A percentile compares a stretch with the other conserved stretches of the same genome.
Conservation (phyloP, 768 basidiomycete genomes). For the Boletellus ananas region DNA sequence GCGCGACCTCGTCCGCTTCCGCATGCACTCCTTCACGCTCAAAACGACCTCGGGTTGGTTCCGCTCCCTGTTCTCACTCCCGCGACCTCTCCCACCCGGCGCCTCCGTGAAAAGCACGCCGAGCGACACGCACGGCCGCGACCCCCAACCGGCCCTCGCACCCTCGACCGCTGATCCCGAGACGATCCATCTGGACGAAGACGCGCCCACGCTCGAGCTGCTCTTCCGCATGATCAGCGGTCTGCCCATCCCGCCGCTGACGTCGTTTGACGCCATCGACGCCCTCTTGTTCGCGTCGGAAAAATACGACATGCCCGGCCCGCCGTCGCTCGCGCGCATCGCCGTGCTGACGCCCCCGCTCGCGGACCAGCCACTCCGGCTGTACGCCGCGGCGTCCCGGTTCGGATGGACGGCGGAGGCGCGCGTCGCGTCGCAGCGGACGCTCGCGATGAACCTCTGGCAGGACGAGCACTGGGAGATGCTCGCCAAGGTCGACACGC, state of each 20-base stretch:
- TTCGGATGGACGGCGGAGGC: constrained; percentile 59
- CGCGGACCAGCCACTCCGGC: constrained; percentile 45
- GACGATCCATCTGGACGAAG: constrained; percentile 55
- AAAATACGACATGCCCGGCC: constrained; percentile 69
- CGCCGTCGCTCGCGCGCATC: constrained; percentile 55
- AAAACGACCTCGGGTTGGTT: constrained; percentile 59
- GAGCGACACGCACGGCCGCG: neutral
- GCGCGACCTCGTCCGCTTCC: constrained; percentile 50
- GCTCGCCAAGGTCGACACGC: constrained; percentile 46
- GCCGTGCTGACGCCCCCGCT: constrained; percentile 52
- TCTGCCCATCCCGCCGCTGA: constrained; percentile 45
- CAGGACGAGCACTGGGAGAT: constrained; percentile 41
- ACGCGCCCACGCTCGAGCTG: constrained; percentile 48
- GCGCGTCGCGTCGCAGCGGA: constrained; percentile 49
- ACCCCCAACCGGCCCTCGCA: constrained; percentile 1
- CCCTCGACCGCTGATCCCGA: constrained; percentile 26
- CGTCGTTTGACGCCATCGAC: constrained; percentile 53
- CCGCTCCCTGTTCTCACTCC: constrained; percentile 55
- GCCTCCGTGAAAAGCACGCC: neutral
- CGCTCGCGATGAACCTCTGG: constrained; percentile 52
- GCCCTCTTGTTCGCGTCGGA: constrained; percentile 58
- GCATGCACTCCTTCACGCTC: constrained; percentile 55
- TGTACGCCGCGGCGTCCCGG: constrained; percentile 54
- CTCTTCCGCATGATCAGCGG: constrained; percentile 63
- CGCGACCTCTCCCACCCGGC: constrained; percentile 30